Percentiles rank a stretch among this genome's conserved stretches.
These are phyloP conservation scores for Cladorrhinum sp. DNA, from an alignment of 2,329 filamentous ascomycete genomes.

Conservation along the genomic window DNA sequence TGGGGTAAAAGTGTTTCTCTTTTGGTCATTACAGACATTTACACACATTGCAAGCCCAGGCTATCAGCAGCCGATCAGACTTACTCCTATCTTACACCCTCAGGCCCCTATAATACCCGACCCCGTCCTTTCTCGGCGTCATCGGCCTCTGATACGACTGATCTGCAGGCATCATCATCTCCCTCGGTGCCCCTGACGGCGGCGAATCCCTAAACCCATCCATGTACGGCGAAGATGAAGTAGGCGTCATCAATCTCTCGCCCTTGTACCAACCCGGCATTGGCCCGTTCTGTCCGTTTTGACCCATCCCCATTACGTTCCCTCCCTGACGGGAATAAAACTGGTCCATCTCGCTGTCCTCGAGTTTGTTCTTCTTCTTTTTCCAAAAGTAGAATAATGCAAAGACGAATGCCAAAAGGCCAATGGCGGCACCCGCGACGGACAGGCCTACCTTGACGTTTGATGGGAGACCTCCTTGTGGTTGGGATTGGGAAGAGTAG, in stretches of 20 bases:
- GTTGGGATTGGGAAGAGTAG: not conserved
- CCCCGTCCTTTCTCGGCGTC: not conserved
- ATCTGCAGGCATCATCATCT: conserved; percentile 3
- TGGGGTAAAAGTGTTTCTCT: not conserved
- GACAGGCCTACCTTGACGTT: conserved; percentile 25
- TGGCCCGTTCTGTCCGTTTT: conserved; percentile 3
- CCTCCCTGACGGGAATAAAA: conserved; percentile 21
- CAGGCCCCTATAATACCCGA: not conserved
- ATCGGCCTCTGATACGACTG: not conserved
- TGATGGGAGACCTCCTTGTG: conserved; percentile 7
- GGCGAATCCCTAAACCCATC: conserved; percentile 7
- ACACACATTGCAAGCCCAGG: too few relatives aligned
- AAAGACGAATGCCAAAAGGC: conserved; percentile 21
- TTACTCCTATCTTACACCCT: not conserved
- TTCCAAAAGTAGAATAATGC: conserved; percentile 25
- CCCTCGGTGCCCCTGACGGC: not conserved
- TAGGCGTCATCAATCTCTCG: conserved; percentile 15
- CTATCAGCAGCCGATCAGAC: too few relatives aligned
- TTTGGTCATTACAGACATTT: not conserved
- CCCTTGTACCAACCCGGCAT: conserved; percentile 29
- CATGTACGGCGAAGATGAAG: not conserved
- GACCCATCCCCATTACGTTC: conserved; percentile 9
- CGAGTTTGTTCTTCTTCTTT: conserved; percentile 14
- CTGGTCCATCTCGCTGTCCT: conserved; percentile 27
- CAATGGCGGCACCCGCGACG: conserved; percentile 21